Conservation (phyloP, 1,284 basidiomycete genomes). For the Leccinum solheimii region DNA sequence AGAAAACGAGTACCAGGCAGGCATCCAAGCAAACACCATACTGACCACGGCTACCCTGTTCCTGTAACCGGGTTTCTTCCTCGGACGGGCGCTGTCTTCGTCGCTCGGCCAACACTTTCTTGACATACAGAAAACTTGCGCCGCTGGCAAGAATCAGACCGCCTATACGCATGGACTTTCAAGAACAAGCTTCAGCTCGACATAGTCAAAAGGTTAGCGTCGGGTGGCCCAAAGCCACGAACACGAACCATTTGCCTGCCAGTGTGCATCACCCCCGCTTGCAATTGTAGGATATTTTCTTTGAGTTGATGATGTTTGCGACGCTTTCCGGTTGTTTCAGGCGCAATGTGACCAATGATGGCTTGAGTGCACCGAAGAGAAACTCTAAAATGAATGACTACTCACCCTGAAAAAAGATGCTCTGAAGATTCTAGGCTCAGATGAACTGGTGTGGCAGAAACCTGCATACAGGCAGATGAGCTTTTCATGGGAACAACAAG, state of each 20-base stretch:
- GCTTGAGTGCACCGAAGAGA: neutral
- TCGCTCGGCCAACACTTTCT: constrained; percentile 30
- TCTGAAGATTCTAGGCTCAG: neutral
- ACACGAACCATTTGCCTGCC: constrained; percentile 21
- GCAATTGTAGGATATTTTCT: neutral
- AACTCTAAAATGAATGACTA: constrained; percentile 4
- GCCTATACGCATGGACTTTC: constrained; percentile 28
- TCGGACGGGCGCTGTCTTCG: constrained; percentile 23
- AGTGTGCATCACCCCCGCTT: constrained; percentile 15
- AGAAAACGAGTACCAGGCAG: constrained; percentile 8
- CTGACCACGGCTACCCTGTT: constrained; percentile 1
- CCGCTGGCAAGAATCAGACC: constrained; percentile 30
- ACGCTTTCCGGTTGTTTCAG: neutral
- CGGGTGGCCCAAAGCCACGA: neutral
- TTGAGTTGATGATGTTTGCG: neutral
- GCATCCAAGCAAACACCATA: constrained; percentile 1
- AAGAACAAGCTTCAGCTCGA: neutral
- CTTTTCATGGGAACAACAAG: neutral
- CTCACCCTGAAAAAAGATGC: constrained; percentile 17
- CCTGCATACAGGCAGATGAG: neutral
- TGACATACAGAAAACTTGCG: constrained; percentile 33
- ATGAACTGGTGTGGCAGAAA: constrained; percentile 4
- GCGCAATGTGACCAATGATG: neutral
- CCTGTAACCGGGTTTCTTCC: constrained; percentile 16
- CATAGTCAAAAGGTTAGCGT: neutral